Evolutionary conservation across 2,329 filamentous ascomycete species (phyloP).

Genomic region (Paramyrothecium roridum): DNA sequence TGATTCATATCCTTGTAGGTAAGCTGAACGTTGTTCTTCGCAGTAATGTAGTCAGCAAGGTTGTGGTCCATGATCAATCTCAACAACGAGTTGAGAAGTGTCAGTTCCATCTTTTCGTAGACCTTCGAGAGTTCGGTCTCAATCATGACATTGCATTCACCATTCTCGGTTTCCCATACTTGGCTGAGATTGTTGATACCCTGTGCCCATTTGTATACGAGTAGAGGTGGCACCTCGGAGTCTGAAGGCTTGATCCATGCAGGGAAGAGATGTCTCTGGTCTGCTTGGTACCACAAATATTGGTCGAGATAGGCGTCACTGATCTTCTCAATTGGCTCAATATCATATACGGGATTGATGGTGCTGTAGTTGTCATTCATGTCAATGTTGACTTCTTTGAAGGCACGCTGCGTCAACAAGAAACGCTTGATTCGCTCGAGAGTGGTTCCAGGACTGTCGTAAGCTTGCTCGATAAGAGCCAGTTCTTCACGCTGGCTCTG

Average conservation of each 20-base stretch:
- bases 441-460: conserved; percentile 95
- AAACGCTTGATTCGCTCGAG: conserved; percentile 96
- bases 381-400: conserved; percentile 99
- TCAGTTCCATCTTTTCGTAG: conserved; percentile 98
- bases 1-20: conserved; percentile 99
- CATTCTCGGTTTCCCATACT: conserved; percentile 91
- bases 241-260: conserved; percentile 99
- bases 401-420: conserved; percentile 91
- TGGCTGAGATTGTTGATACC: conserved; percentile 97
- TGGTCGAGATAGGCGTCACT: conserved; percentile 98
- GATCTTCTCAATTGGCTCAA: conserved; percentile 99
- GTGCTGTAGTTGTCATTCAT: conserved; percentile 99
- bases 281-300: conserved; percentile 98
- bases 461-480: conserved; percentile 95
- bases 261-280: conserved; percentile 94
- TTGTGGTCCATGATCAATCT: conserved; percentile 99
- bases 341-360: conserved; percentile 98
- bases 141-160: conserved; percentile 97
- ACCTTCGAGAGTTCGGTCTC: conserved; percentile 99
- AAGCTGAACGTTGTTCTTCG: conserved; percentile 98
- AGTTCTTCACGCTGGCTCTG: conserved; percentile 97
- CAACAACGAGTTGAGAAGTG: conserved; percentile 86
- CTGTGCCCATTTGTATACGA: conserved; percentile 99
- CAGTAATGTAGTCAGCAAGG: conserved; percentile 96
- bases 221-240: conserved; percentile 89